Percentiles rank a stretch among this genome's conserved stretches.
Evolutionary conservation across 495 filamentous ascomycete species (phyloP).

Genomic region (Hyphodiscus hymeniophilus): DNA sequence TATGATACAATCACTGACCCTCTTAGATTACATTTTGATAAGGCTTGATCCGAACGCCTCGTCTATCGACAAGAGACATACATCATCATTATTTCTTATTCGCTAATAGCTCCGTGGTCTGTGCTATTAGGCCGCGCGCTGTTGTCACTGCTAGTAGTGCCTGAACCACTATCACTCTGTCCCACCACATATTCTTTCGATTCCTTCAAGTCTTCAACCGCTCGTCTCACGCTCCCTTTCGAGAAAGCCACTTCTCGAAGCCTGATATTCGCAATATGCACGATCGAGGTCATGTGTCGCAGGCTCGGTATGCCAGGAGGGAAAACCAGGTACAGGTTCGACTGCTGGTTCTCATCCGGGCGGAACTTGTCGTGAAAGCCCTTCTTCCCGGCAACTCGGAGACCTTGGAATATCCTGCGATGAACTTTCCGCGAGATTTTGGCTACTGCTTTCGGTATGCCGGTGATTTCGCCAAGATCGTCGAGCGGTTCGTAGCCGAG

Average conservation of each 20-base stretch:
- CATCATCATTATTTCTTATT: no score
- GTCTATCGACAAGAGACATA: no score
- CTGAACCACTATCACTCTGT: no score
- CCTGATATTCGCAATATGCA: constrained; percentile 34
- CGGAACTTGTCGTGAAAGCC: constrained; percentile 36
- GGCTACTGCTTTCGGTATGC: constrained; percentile 23
- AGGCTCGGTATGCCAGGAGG: constrained; percentile 26
- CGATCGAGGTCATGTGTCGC: constrained; percentile 29
- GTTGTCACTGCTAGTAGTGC: no score
- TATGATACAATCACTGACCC: no score
- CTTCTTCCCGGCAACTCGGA: constrained; percentile 34
- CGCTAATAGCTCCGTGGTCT: no score
- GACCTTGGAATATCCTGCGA: constrained; percentile 23
- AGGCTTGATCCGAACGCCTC: no score
- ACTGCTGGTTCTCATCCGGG: constrained; percentile 28
- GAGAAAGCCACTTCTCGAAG: background rate
- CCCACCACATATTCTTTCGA: background rate
- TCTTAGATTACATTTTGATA: no score
- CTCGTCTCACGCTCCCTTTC: background rate
- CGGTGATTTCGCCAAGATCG: constrained; percentile 25
- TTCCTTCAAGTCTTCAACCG: background rate
- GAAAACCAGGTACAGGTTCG: constrained; percentile 22
- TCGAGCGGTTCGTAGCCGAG: constrained; percentile 34
- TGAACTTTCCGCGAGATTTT: constrained; percentile 27
- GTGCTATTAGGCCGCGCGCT: no score